Evolutionary conservation across 306 rosid species (phyloP).

Genomic region (Hippophae gyantsensis): DNA sequence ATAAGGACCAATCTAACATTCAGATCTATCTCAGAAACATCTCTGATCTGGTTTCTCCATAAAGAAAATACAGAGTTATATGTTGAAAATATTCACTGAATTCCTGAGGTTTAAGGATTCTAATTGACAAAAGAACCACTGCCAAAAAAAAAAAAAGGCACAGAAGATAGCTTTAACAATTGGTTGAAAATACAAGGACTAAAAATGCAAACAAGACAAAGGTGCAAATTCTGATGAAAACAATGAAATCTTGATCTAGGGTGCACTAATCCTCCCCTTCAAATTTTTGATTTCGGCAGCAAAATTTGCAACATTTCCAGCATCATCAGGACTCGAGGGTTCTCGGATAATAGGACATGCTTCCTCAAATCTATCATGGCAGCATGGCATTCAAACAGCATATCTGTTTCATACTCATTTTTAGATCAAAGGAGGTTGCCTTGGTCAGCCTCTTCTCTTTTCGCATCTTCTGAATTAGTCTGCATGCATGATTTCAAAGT

Average conservation of each 20-base stretch:
- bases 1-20: too few relatives aligned
- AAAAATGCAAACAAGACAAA: too few relatives aligned
- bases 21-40: too few relatives aligned
- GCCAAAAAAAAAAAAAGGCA: too few relatives aligned
- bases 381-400: conserved; percentile 31
- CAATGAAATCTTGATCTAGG: background rate
- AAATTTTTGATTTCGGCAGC: conserved; percentile 41
- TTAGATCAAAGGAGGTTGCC: conserved; percentile 11
- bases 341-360: conserved; percentile 31
- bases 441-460: conserved; percentile 5
- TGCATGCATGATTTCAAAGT: conserved; percentile 6
- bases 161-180: too few relatives aligned
- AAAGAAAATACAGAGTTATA: too few relatives aligned
- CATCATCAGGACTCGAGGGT: conserved; percentile 32
- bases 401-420: conserved; percentile 25
- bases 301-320: conserved; percentile 38
- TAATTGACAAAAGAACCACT: too few relatives aligned
- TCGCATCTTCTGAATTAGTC: conserved; percentile 19
- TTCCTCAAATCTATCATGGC: conserved; percentile 30
- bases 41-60: too few relatives aligned
- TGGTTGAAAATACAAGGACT: too few relatives aligned
- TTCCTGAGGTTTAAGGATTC: too few relatives aligned
- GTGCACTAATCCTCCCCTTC: conserved; percentile 40
- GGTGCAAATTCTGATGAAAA: background rate
- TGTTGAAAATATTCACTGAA: too few relatives aligned